Evolutionary conservation across 768 basidiomycete species (phyloP).

Genomic region (Rossbeevera mucosa): DNA sequence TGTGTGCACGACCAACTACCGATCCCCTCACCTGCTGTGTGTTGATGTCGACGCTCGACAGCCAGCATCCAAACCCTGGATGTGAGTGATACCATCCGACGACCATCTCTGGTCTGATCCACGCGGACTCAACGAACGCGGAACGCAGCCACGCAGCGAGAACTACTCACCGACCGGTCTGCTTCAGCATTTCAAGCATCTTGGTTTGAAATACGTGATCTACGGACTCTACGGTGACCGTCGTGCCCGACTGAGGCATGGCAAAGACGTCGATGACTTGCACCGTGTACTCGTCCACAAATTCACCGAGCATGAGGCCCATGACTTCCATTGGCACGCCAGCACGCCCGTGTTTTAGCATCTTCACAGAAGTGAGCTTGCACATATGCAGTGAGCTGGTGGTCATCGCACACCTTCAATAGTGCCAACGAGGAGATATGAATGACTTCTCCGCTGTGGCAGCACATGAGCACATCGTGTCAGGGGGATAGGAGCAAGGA

Average conservation of each 20-base stretch:
- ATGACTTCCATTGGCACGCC: slow-evolving; percentile 99
- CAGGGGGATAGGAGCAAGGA: slow-evolving; percentile 1
- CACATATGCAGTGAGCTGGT: neutral
- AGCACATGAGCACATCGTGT: slow-evolving; percentile 1
- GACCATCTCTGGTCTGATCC: slow-evolving; percentile 83
- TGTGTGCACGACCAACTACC: neutral
- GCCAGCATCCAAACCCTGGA: slow-evolving; percentile 99
- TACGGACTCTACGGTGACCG: slow-evolving; percentile 95
- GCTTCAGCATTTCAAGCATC: slow-evolving; percentile 99
- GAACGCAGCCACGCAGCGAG: slow-evolving; percentile 1
- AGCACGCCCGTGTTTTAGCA: slow-evolving; percentile 98
- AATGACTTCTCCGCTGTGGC: slow-evolving; percentile 79
- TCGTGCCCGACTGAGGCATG: slow-evolving; percentile 98
- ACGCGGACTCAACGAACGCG: slow-evolving; percentile 5
- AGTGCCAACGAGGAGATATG: slow-evolving; percentile 97
- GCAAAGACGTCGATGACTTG: slow-evolving; percentile 97
- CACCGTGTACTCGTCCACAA: slow-evolving; percentile 95
- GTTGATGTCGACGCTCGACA: slow-evolving; percentile 98
- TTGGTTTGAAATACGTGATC: slow-evolving; percentile 98
- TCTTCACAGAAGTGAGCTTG: slow-evolving; percentile 46
- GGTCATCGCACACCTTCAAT: slow-evolving; percentile 65
- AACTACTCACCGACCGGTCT: slow-evolving; percentile 81
- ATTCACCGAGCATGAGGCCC: slow-evolving; percentile 97
- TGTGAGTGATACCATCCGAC: slow-evolving; percentile 99
- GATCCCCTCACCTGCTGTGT: slow-evolving; percentile 76